Percentiles rank a stretch among this genome's conserved stretches.
Evolutionary conservation across 345 rosid genomes (phyloP).

Genomic region (Euphorbia tirucalli): DNA sequence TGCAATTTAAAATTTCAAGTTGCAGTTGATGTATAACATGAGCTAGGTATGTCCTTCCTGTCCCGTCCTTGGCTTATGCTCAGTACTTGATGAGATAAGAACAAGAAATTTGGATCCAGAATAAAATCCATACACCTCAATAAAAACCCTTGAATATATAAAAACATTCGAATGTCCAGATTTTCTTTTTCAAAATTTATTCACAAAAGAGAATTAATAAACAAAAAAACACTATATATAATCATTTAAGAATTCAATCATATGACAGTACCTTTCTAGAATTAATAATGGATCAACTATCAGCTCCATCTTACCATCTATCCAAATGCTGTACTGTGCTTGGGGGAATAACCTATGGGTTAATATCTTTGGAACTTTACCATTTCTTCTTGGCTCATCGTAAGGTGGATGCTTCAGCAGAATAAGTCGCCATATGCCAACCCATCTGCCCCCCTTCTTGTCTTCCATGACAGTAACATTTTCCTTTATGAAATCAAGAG

Average conservation of each 20-base stretch:
- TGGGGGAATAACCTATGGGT: constrained; percentile 96
- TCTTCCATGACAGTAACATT: constrained; percentile 70
- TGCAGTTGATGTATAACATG: too few species aligned
- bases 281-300: constrained; percentile 82
- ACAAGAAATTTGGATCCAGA: background rate
- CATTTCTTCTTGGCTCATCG: constrained; percentile 95
- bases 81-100: too few species aligned
- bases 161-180: too few species aligned
- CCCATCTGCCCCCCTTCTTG: constrained; percentile 72
- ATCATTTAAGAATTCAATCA: background rate
- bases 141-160: too few species aligned
- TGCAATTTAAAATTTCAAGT: too few species aligned
- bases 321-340: constrained; percentile 96
- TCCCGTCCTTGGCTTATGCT: too few species aligned
- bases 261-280: constrained; percentile 65
- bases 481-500: constrained; percentile 56
- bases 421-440: constrained; percentile 91
- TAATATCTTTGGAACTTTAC: constrained; percentile 93
- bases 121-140: too few species aligned
- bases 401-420: constrained; percentile 79
- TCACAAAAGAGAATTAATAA: background rate
- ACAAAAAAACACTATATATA: background rate
- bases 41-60: too few species aligned
- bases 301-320: constrained; percentile 99
- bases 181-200: too few species aligned